Evolutionary conservation across 2,329 filamentous ascomycete species (phyloP).

Genomic region (Cladophialophora psammophila): DNA sequence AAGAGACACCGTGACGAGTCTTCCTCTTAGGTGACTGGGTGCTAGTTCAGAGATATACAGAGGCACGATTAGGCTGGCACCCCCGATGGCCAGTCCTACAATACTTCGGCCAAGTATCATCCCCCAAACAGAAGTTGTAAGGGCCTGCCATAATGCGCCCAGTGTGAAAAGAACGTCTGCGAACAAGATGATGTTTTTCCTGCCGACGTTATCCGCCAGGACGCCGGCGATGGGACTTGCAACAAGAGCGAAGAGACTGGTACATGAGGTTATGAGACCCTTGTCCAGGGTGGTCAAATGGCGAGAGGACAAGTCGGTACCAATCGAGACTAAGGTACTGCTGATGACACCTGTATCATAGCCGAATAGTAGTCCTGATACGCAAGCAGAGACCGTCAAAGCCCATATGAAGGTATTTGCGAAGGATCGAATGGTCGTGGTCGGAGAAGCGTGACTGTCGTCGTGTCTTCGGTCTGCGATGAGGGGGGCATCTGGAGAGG

Average conservation of each 20-base stretch:
- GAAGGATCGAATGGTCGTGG: conserved; percentile 25
- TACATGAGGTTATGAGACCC: conserved; percentile 64
- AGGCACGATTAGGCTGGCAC: conserved; percentile 77
- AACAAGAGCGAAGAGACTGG: conserved; percentile 64
- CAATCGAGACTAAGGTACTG: conserved; percentile 65
- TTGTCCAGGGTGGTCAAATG: conserved; percentile 63
- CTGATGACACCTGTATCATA: conserved; percentile 71
- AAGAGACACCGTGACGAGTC: conserved; percentile 80
- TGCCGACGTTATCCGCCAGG: conserved; percentile 58
- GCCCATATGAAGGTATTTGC: conserved; percentile 60
- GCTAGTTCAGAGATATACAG: conserved; percentile 88
- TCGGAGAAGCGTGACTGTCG: not conserved
- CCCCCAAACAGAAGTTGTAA: conserved; percentile 50
- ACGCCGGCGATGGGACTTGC: conserved; percentile 63
- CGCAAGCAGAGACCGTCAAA: conserved; percentile 64
- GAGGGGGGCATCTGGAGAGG: conserved; percentile 28
- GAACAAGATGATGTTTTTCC: conserved; percentile 56
- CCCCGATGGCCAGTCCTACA: conserved; percentile 57
- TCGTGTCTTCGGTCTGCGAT: conserved; percentile 20
- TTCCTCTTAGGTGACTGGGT: conserved; percentile 76
- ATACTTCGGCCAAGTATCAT: conserved; percentile 57
- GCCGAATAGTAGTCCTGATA: conserved; percentile 67
- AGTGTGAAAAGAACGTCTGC: conserved; percentile 56
- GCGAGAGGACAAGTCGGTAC: conserved; percentile 60
- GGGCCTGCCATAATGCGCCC: conserved; percentile 54